Percentiles rank a stretch among this genome's conserved stretches.
These are phyloP conservation scores for Sugiyamaella lignohabitans DNA, from an alignment of 805 yeast genomes.

Conservation along the genomic window DNA sequence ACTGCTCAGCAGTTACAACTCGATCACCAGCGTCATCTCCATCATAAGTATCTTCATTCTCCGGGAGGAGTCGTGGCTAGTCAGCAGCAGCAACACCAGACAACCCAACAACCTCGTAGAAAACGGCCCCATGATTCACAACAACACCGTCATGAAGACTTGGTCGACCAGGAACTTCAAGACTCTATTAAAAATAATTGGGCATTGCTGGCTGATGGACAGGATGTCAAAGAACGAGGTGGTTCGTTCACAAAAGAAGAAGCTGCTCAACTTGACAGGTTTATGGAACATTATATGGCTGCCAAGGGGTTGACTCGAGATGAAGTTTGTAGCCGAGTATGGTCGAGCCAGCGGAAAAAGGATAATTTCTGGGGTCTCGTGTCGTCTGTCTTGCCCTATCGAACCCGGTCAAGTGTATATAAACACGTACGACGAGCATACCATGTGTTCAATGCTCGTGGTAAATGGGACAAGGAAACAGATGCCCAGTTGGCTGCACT, in stretches of 20 bases:
- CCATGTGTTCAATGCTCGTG: constrained; percentile 81
- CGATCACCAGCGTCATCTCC: background rate
- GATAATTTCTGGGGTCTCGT: constrained; percentile 87
- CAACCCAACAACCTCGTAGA: too few relatives aligned
- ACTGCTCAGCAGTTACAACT: background rate
- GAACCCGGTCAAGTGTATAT: constrained; percentile 85
- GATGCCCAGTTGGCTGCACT: constrained; percentile 60
- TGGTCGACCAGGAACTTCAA: background rate
- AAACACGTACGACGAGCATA: constrained; percentile 88
- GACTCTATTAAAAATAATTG: background rate
- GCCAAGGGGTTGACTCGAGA: constrained; percentile 56
- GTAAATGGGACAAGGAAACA: constrained; percentile 83
- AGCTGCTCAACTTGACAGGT: constrained; percentile 61
- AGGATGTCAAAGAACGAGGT: constrained; percentile 11
- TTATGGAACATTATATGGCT: constrained; percentile 61
- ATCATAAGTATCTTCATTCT: too few relatives aligned
- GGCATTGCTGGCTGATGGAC: background rate
- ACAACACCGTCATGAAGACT: constrained; percentile 1
- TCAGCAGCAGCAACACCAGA: too few relatives aligned
- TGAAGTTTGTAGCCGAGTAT: constrained; percentile 74
- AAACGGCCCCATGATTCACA: too few relatives aligned
- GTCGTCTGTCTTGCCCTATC: constrained; percentile 69
- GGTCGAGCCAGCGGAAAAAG: constrained; percentile 79
- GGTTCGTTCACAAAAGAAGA: constrained; percentile 59
- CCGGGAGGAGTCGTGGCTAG: too few relatives aligned